phyloP scores from a whole-genome alignment of 2,329 filamentous ascomycete genomes.

The Alternaria sp. region DNA sequence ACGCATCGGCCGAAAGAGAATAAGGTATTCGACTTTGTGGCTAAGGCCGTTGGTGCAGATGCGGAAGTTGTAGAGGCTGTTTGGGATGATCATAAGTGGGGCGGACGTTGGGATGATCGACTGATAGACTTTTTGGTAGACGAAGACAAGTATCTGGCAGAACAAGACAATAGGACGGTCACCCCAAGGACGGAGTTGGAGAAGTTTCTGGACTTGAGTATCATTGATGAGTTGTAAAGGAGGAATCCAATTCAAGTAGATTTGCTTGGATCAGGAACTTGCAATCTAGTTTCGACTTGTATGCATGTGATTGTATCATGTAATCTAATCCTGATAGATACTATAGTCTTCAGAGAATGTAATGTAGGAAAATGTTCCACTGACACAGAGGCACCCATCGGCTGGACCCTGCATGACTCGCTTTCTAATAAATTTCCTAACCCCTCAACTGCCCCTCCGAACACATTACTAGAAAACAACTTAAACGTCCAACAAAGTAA shows the following conservation, averaged over 20 bases:
- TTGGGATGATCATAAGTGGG: constrained; percentile 38
- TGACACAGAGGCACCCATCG: neutral
- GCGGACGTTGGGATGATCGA: constrained; percentile 24
- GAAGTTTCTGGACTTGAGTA: constrained; percentile 31
- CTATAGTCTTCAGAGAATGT: neutral
- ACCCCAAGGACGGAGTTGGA: constrained; percentile 27
- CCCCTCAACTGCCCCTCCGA: constrained; percentile 13
- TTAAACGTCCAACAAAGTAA: neutral
- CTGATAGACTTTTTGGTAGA: constrained; percentile 33
- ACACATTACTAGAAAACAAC: neutral
- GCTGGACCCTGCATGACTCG: constrained; percentile 23
- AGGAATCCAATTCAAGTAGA: accelerated
- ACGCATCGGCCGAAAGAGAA: constrained; percentile 19
- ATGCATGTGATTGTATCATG: neutral
- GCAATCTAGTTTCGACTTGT: too few relatives aligned
- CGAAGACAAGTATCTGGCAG: constrained; percentile 37
- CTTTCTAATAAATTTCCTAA: constrained; percentile 19
- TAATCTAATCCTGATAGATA: neutral
- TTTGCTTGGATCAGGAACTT: neutral
- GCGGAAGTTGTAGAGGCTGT: constrained; percentile 32
- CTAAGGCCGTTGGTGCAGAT: constrained; percentile 26
- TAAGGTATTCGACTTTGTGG: constrained; percentile 27
- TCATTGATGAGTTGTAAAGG: constrained; percentile 22
- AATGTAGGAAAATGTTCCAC: neutral
- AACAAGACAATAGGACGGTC: constrained; percentile 23